A percentile compares a stretch with the other conserved stretches of the same genome.
These are phyloP conservation scores for Spongospora subterranea DNA, from an alignment of 208 protist genomes.

Conservation along the genomic window DNA sequence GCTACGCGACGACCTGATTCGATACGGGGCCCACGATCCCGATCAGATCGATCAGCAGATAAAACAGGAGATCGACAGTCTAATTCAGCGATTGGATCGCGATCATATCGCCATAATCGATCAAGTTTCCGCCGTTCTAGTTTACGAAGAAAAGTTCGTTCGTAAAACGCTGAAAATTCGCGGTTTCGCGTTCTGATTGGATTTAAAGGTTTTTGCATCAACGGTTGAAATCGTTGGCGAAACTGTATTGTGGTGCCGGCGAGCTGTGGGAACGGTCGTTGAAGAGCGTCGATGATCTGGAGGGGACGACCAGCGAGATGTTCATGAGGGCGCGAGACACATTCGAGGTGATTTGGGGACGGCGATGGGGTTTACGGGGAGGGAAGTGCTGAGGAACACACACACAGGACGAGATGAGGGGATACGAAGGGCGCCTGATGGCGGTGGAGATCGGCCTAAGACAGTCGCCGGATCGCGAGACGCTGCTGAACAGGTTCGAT, in stretches of 20 bases:
- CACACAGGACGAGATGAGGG: not conserved
- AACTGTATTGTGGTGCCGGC: not conserved
- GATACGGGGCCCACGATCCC: not conserved
- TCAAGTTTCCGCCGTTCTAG: not conserved
- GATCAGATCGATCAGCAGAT: not conserved
- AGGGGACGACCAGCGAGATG: not conserved
- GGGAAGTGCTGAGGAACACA: too few relatives aligned
- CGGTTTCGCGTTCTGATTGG: not conserved
- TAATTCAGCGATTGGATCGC: not conserved
- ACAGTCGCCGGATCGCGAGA: not conserved
- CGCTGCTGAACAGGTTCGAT: not conserved
- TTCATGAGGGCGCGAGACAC: not conserved
- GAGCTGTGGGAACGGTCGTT: not conserved
- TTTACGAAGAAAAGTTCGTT: not conserved
- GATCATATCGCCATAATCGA: not conserved
- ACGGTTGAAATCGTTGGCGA: not conserved
- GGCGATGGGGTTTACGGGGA: too few relatives aligned
- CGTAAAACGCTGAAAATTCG: not conserved
- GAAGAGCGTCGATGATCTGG: not conserved
- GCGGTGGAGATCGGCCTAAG: not conserved
- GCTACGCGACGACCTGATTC: not conserved
- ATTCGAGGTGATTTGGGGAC: not conserved
- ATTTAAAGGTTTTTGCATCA: not conserved
- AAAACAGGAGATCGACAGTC: not conserved
- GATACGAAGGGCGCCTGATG: not conserved